Conservation (phyloP, 805 yeast species). For the Diddensiella caesifluorescens region DNA sequence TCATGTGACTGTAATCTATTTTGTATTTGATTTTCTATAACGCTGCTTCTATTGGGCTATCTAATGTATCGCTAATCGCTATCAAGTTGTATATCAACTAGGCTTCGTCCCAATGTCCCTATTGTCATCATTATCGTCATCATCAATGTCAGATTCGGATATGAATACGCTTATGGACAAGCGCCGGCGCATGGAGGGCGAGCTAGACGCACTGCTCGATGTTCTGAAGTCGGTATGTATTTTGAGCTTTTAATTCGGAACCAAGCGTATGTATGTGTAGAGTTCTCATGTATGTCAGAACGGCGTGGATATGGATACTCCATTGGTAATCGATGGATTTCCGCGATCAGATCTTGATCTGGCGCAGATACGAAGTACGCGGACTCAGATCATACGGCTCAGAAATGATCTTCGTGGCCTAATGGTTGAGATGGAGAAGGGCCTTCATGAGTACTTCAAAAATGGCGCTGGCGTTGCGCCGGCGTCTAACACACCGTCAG, state of each 20-base stretch:
- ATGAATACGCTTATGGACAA: slow-evolving; percentile 13
- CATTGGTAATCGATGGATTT: slow-evolving; percentile 73
- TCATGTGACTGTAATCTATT: no score
- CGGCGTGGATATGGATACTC: slow-evolving; percentile 56
- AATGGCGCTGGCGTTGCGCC: not conserved
- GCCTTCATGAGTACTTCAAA: slow-evolving; percentile 39
- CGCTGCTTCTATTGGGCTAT: not conserved
- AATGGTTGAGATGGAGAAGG: slow-evolving; percentile 41
- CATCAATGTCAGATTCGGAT: slow-evolving; percentile 14
- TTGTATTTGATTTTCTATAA: not conserved
- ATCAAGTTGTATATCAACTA: no score
- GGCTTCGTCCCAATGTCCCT: no score
- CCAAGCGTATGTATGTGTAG: not conserved
- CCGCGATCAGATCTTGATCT: slow-evolving; percentile 85
- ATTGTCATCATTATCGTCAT: no score
- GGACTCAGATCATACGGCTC: slow-evolving; percentile 61
- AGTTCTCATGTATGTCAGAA: slow-evolving; percentile 27
- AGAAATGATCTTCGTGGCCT: slow-evolving; percentile 62
- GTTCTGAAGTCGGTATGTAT: slow-evolving; percentile 32
- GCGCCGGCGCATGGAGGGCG: slow-evolving; percentile 36
- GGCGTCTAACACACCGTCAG: not conserved
- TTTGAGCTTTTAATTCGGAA: no score
- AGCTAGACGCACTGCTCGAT: slow-evolving; percentile 39
- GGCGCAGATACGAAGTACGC: slow-evolving; percentile 52
- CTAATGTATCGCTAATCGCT: no score